A percentile compares a stretch with the other conserved stretches of the same genome.
Evolutionary conservation across 345 rosid species (phyloP).

Genomic region (Eucalyptus melliodora): DNA sequence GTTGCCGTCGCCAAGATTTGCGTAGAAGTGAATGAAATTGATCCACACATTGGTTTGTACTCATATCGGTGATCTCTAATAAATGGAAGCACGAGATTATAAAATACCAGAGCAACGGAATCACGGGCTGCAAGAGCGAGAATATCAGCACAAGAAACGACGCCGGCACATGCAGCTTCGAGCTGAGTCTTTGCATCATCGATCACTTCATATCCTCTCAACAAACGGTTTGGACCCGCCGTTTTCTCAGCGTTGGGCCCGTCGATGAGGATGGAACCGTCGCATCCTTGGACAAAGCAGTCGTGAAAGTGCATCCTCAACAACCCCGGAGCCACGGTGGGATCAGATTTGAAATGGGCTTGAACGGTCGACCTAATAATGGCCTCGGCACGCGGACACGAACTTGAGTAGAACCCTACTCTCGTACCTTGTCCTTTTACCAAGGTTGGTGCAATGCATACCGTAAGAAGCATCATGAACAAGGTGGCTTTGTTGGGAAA

Average conservation of each 20-base stretch:
- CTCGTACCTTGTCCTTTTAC: constrained; percentile 11
- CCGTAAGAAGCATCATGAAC: neutral
- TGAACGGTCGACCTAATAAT: constrained; percentile 19
- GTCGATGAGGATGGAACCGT: constrained; percentile 32
- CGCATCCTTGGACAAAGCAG: constrained; percentile 46
- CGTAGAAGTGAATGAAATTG: neutral
- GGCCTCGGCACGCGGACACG: constrained; percentile 27
- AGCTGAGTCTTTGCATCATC: constrained; percentile 43
- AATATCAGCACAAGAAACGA: constrained; percentile 55
- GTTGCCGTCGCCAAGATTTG: neutral
- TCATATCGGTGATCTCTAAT: neutral
- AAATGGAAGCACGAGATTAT: neutral
- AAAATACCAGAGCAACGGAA: constrained; percentile 9
- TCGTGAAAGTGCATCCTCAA: constrained; percentile 47
- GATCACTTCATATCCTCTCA: constrained; percentile 33
- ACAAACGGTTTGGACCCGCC: constrained; percentile 9
- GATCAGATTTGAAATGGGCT: constrained; percentile 11
- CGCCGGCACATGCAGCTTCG: constrained; percentile 33
- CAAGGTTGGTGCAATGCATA: neutral
- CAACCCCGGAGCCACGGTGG: constrained; percentile 28
- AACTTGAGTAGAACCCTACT: constrained; percentile 25
- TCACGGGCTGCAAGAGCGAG: constrained; percentile 43
- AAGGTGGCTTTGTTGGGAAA: neutral
- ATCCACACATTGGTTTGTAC: neutral
- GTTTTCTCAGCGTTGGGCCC: constrained; percentile 30